Evolutionary conservation across 1,284 basidiomycete genomes (phyloP).

Genomic region (Thelephora terrestris): DNA sequence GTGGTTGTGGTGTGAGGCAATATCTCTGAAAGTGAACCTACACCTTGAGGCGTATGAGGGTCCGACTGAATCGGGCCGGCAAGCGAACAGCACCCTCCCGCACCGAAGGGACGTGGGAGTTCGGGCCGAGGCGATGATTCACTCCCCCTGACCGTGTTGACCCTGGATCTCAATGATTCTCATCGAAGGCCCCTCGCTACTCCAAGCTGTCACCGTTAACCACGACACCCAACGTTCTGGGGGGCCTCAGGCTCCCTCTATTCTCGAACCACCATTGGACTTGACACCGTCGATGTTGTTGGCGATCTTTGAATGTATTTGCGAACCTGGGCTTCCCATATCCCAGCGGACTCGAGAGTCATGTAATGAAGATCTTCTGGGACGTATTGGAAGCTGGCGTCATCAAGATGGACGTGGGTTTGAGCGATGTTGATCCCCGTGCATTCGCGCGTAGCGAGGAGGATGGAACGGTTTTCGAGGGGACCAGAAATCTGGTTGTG

Average conservation of each 20-base stretch:
- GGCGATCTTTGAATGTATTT: conserved; percentile 50
- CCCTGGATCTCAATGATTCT: neutral
- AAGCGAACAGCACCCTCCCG: too few relatives aligned
- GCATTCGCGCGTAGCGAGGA: conserved; percentile 43
- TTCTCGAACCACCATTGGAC: conserved; percentile 46
- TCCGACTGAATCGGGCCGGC: too few relatives aligned
- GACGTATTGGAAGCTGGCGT: conserved; percentile 66
- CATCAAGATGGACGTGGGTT: conserved; percentile 44
- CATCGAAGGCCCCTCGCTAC: neutral
- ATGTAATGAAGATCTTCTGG: conserved; percentile 67
- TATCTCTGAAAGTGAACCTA: too few relatives aligned
- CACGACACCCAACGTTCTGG: conserved; percentile 31
- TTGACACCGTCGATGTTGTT: conserved; percentile 63
- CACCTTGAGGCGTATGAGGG: neutral
- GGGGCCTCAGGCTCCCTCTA: conserved; percentile 41
- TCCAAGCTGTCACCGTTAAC: too few relatives aligned
- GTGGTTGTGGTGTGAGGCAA: neutral
- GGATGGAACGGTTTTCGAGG: conserved; percentile 55
- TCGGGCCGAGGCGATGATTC: neutral
- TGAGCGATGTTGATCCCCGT: conserved; percentile 52
- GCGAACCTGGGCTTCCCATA: conserved; percentile 38
- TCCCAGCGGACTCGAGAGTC: conserved; percentile 28
- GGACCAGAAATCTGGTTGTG: conserved; percentile 36
- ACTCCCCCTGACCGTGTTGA: neutral
- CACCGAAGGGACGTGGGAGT: too few relatives aligned